phyloP scores from a whole-genome alignment of 768 basidiomycete species.

The Tylopilus sp. region DNA sequence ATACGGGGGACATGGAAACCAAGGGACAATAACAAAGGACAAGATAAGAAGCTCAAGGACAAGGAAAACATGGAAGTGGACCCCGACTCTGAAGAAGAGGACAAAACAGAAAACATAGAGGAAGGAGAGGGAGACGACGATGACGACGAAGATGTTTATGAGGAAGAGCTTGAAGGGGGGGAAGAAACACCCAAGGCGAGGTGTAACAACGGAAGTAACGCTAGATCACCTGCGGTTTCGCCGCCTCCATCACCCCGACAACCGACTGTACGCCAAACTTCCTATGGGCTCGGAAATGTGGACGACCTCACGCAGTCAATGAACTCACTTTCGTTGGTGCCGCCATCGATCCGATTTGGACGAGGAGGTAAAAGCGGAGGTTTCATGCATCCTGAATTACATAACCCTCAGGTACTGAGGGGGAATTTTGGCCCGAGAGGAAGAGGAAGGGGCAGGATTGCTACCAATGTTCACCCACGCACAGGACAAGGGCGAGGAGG shows the following conservation, averaged over 20 bases:
- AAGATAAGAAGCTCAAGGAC: conserved; percentile 8
- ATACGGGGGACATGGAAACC: conserved; percentile 70
- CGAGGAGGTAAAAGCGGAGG: conserved; percentile 60
- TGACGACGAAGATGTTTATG: conserved; percentile 10
- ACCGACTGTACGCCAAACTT: conserved; percentile 15
- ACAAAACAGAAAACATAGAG: background rate
- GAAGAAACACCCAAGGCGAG: conserved; percentile 28
- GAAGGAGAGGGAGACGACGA: too few relatives aligned
- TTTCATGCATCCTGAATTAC: conserved; percentile 37
- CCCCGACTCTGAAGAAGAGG: conserved; percentile 15
- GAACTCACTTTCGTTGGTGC: conserved; percentile 55
- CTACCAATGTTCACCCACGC: conserved; percentile 16
- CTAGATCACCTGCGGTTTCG: conserved; percentile 19
- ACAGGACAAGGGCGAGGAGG: conserved; percentile 7
- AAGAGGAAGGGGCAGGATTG: conserved; percentile 31
- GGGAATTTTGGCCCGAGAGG: conserved; percentile 30
- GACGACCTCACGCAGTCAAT: conserved; percentile 50
- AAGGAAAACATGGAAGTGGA: conserved; percentile 25
- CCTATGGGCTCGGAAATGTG: conserved; percentile 27
- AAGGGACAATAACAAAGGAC: conserved; percentile 29
- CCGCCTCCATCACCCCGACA: conserved; percentile 20
- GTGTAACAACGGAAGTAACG: conserved; percentile 11
- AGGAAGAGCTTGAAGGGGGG: conserved; percentile 15
- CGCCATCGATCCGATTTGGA: conserved; percentile 68
- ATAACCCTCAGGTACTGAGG: conserved; percentile 30